A percentile compares a stretch with the other conserved stretches of the same genome.
Conservation (phyloP, 1,139 yeast species). For the Sporopachydermia cereana region DNA sequence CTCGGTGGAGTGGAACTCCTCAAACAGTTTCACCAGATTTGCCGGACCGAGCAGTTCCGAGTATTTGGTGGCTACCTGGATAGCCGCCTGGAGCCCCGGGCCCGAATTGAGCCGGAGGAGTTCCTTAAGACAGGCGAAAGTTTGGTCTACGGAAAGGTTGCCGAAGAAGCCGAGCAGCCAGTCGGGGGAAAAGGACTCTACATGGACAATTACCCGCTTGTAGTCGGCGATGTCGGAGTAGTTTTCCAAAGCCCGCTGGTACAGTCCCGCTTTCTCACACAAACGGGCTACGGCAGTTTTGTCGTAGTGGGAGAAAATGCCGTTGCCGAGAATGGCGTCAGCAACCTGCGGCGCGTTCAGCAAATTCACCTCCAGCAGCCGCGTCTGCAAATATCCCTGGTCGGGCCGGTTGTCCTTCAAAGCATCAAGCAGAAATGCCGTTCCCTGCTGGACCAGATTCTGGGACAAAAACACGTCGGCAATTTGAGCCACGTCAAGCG, state of each 20-base stretch:
- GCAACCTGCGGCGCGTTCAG: constrained; percentile 98
- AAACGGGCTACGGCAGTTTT: constrained; percentile 84
- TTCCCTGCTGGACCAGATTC: constrained; percentile 93
- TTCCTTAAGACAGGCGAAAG: constrained; percentile 78
- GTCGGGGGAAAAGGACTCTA: constrained; percentile 76
- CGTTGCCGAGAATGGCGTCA: constrained; percentile 93
- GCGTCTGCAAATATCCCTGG: constrained; percentile 92
- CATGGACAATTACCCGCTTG: constrained; percentile 86
- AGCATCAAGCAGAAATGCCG: constrained; percentile 95
- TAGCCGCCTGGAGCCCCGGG: constrained; percentile 84
- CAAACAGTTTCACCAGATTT: constrained; percentile 78
- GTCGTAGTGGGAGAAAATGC: constrained; percentile 92
- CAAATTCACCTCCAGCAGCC: constrained; percentile 84
- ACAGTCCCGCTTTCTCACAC: constrained; percentile 89
- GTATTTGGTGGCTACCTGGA: constrained; percentile 94
- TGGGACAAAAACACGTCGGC: constrained; percentile 94
- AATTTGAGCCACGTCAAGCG: constrained; percentile 70
- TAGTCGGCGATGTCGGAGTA: constrained; percentile 91
- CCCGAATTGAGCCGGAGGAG: constrained; percentile 72
- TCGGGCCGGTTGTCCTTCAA: constrained; percentile 89
- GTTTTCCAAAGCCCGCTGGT: constrained; percentile 91
- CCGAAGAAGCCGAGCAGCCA: constrained; percentile 94
- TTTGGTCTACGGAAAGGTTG: constrained; percentile 87
- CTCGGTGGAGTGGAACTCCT: constrained; percentile 83
- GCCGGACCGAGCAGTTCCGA: constrained; percentile 87